Evolutionary conservation across 2,329 filamentous ascomycete species (phyloP), one percentile per base, ranked within the genome.

Genomic region (Blumeria graminis): DNA sequence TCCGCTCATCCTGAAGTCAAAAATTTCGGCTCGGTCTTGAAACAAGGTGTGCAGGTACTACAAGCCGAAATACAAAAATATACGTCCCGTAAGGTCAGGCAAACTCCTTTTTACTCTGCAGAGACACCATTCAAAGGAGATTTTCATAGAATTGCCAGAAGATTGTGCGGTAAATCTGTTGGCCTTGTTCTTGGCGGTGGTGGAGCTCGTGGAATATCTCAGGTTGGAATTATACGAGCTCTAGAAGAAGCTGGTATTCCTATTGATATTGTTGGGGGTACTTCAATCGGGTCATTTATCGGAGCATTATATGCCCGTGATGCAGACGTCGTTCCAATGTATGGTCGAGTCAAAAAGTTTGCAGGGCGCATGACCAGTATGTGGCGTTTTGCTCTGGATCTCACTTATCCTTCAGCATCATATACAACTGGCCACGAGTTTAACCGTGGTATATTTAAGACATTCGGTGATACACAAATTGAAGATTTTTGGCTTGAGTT

Each of bases 371-470:
- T 98, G 93, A 87, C 86, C 48, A 96, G 90, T 69, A 86, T 96
- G 71, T 98, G 92, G 92, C 81, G 92, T n/a, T 95, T 98, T 67
- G 89, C 89, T 0, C 74, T 98, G 2, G 92, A 98, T 66, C 70
- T 98, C 63, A 98, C 92, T 0, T 98, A 98, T 67, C 92, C 92
- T 0, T 92, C 90, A 6, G 87, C 86, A 7, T 94, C 90, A 1
- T 98, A 98, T 70, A 98, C 93, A 0, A 98, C 92, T 0, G 92
- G 92, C 0, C 92, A 98, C 66, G 92, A 98, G 65, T 98, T 98
- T 76, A 98, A 98, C 64, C 85, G 92, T 6, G 92, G 92, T 43
- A 95, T 98, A 61, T 98, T 95, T 78, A 98, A 98, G 69, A 88
- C 90, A 0, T 95, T 98, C 67, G 92, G 89, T 13, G 87, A 95